These are phyloP conservation scores for Leccinum ponderosum DNA, from an alignment of 1,284 basidiomycete genomes.

Conservation along the genomic window DNA sequence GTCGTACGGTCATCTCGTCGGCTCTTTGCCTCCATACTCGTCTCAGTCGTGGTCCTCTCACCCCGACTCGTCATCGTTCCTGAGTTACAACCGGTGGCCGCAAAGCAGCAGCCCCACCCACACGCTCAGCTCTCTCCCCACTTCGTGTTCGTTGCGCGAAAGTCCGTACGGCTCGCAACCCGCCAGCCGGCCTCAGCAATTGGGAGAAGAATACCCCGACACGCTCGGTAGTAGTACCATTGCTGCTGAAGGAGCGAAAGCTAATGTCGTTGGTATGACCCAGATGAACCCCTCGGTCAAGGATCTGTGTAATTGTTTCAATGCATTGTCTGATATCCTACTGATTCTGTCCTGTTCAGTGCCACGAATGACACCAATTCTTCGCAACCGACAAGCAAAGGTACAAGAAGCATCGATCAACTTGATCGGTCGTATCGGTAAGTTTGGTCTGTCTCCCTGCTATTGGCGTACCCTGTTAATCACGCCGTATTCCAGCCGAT, in stretches of 20 bases:
- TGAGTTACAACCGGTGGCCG: slow-evolving; percentile 42
- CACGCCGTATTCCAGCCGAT: slow-evolving; percentile 65
- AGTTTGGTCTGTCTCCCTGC: slow-evolving; percentile 25
- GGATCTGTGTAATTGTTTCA: slow-evolving; percentile 78
- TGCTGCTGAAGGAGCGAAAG: slow-evolving; percentile 96
- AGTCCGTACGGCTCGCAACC: slow-evolving; percentile 28
- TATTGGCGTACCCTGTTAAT: slow-evolving; percentile 5
- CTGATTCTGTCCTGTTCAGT: slow-evolving; percentile 48
- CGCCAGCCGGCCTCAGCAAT: slow-evolving; percentile 57
- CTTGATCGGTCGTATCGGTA: slow-evolving; percentile 96
- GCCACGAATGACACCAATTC: slow-evolving; percentile 98
- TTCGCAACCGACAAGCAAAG: slow-evolving; percentile 98
- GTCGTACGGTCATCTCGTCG: slow-evolving; percentile 27
- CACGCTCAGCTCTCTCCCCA: slow-evolving; percentile 28
- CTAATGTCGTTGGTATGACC: slow-evolving; percentile 99
- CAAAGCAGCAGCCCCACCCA: slow-evolving; percentile 39
- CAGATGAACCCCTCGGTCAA: slow-evolving; percentile 99
- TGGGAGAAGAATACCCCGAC: slow-evolving; percentile 99
- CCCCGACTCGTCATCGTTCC: slow-evolving; percentile 37
- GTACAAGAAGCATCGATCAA: slow-evolving; percentile 99
- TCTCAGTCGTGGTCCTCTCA: slow-evolving; percentile 49
- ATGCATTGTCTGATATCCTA: slow-evolving; percentile 2
- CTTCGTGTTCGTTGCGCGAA: slow-evolving; percentile 34
- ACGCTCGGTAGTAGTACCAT: slow-evolving; percentile 94
- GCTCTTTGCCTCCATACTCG: slow-evolving; percentile 42